Conservation (phyloP, 225 moss, liverwort and hornwort genomes). For the Anthoceros angustus region DNA sequence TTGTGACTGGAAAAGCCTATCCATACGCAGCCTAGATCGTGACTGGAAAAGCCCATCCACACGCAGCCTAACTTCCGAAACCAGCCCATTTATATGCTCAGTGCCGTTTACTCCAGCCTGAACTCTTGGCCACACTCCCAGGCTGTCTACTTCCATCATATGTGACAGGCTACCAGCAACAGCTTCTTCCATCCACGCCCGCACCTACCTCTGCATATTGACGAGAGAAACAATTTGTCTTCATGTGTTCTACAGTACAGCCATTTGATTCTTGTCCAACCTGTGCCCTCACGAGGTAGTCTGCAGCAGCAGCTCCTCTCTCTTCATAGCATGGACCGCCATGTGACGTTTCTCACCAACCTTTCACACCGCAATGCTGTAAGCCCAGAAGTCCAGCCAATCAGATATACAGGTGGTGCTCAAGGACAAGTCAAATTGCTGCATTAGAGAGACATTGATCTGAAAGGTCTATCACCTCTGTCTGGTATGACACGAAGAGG, state of each 20-base stretch:
- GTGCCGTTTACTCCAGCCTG: conserved; percentile 6
- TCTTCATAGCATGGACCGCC: conserved; percentile 51
- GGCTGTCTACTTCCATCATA: conserved; percentile 42
- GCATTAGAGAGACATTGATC: too few species aligned
- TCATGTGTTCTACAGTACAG: too few species aligned
- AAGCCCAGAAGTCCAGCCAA: background rate
- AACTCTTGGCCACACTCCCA: conserved; percentile 17
- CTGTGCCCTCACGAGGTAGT: conserved; percentile 27
- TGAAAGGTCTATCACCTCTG: background rate
- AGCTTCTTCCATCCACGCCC: conserved; percentile 67
- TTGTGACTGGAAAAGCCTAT: conserved; percentile 1
- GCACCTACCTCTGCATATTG: conserved; percentile 24
- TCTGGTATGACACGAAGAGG: conserved; percentile 46
- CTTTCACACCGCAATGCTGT: conserved; percentile 70
- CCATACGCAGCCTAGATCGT: too few species aligned
- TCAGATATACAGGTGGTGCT: background rate
- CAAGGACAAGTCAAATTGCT: background rate
- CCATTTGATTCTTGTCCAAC: background rate
- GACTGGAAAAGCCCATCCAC: conserved; percentile 57
- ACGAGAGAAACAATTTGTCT: too few species aligned
- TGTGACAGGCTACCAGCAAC: conserved; percentile 38
- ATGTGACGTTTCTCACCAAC: conserved; percentile 73
- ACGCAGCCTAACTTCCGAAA: conserved; percentile 44
- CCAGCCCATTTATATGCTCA: background rate
- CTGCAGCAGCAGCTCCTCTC: conserved; percentile 47